Percentiles rank a stretch among this genome's conserved stretches.
These are phyloP conservation scores for Picochlorum sp. DNA, from an alignment of 139 green algal genomes.

Conservation along the genomic window DNA sequence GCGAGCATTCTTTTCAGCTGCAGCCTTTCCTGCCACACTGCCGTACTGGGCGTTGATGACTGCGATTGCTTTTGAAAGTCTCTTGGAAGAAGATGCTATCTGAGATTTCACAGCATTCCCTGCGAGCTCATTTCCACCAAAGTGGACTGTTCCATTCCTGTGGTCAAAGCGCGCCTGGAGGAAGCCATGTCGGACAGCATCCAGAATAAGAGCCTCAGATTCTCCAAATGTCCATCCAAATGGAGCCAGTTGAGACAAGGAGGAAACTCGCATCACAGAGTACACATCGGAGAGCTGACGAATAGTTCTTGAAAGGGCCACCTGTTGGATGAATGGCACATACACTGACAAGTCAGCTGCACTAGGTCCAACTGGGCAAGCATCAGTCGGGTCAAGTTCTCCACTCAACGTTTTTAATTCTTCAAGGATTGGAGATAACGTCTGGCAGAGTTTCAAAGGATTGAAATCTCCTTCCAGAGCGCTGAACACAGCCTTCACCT, in stretches of 20 bases:
- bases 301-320: constrained; percentile 78
- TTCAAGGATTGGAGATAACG: constrained; percentile 68
- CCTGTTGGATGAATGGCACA: constrained; percentile 32
- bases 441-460: constrained; percentile 84
- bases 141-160: constrained; percentile 77
- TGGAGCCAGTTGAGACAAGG: constrained; percentile 51
- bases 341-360: constrained; percentile 25
- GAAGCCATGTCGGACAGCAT: constrained; percentile 82
- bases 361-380: background rate
- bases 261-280: constrained; percentile 52
- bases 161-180: constrained; percentile 88
- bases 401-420: constrained; percentile 30
- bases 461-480: constrained; percentile 83
- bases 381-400: background rate
- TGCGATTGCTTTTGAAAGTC: constrained; percentile 55
- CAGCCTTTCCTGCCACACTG: constrained; percentile 3
- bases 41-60: constrained; percentile 36
- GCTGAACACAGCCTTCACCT: constrained; percentile 57
- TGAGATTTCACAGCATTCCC: constrained; percentile 50
- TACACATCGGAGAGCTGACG: constrained; percentile 87
- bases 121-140: constrained; percentile 63
- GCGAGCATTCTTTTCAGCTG: constrained; percentile 15
- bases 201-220: constrained; percentile 82
- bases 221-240: constrained; percentile 39
- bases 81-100: constrained; percentile 48